Conservation (phyloP, 345 rosid genomes). For the Luvunga scandens region DNA sequence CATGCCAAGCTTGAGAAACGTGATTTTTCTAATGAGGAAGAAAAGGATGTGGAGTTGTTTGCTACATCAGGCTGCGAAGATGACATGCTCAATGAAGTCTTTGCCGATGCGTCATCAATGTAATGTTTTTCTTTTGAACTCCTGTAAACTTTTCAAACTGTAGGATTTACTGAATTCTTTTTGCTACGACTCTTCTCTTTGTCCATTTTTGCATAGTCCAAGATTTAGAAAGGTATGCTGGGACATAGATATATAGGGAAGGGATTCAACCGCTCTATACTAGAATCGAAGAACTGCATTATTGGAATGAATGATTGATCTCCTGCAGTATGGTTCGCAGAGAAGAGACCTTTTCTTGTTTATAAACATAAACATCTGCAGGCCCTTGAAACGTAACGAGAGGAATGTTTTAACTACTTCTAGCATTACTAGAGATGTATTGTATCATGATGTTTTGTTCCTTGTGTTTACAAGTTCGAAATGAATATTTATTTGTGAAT, state of each 20-base stretch:
- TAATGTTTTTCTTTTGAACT: slow-evolving; percentile 40
- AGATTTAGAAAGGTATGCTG: slow-evolving; percentile 24
- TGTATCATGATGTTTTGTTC: background rate
- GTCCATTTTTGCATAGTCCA: slow-evolving; percentile 26
- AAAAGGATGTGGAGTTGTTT: slow-evolving; percentile 47
- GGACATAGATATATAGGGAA: slow-evolving; percentile 12
- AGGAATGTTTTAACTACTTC: slow-evolving; percentile 3
- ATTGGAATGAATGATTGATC: slow-evolving; percentile 29
- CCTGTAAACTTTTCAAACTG: slow-evolving; percentile 25
- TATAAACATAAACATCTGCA: slow-evolving; percentile 8
- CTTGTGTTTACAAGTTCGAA: slow-evolving; percentile 2
- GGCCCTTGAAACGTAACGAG: slow-evolving; percentile 2
- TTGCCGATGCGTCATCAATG: slow-evolving; percentile 41
- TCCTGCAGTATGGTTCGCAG: slow-evolving; percentile 11
- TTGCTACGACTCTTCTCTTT: slow-evolving; percentile 9
- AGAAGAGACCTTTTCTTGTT: slow-evolving; percentile 15
- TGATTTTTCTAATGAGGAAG: slow-evolving; percentile 47
- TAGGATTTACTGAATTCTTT: slow-evolving; percentile 40
- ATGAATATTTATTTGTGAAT: slow-evolving; percentile 4
- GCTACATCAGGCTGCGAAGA: slow-evolving; percentile 35
- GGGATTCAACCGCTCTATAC: slow-evolving; percentile 22
- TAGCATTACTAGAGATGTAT: background rate
- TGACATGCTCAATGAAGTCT: slow-evolving; percentile 45
- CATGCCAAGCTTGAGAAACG: slow-evolving; percentile 50
- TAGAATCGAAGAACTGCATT: slow-evolving; percentile 20